Conservation (phyloP, 129 eudicot genomes). For the Solidago caesia region DNA sequence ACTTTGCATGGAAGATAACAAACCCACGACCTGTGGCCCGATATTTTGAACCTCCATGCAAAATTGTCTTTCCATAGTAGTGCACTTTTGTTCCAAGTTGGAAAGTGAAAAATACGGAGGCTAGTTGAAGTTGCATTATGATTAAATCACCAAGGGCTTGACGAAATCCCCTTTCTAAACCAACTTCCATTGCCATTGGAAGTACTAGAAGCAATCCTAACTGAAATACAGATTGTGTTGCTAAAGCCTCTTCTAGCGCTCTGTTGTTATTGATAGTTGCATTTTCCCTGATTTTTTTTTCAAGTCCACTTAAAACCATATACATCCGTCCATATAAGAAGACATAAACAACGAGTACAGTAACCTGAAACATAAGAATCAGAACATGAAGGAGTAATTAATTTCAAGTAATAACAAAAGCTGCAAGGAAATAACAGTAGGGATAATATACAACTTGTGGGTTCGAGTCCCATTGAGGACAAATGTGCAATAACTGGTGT, state of each 20-base stretch:
- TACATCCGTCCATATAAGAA: conserved; percentile 81
- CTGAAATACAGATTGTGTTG: conserved; percentile 75
- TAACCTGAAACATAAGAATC: conserved; percentile 51
- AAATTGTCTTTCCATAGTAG: conserved; percentile 75
- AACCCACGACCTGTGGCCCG: conserved; percentile 97
- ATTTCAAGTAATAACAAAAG: conserved; percentile 8
- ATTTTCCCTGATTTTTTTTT: conserved; percentile 51
- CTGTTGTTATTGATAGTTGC: conserved; percentile 40
- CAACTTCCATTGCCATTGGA: conserved; percentile 97
- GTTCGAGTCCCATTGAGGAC: too few relatives aligned
- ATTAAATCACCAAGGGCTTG: conserved; percentile 81
- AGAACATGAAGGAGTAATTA: conserved; percentile 11
- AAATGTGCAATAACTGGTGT: too few relatives aligned
- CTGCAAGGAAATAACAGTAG: neutral
- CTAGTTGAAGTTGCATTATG: conserved; percentile 90
- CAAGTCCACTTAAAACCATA: conserved; percentile 87
- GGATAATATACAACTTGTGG: too few relatives aligned
- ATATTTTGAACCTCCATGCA: conserved; percentile 92
- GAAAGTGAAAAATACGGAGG: conserved; percentile 87
- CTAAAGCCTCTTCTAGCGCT: conserved; percentile 73
- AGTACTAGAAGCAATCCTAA: conserved; percentile 71
- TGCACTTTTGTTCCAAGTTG: conserved; percentile 95
- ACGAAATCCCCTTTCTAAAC: conserved; percentile 83
- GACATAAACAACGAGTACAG: conserved; percentile 71
- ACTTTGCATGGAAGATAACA: conserved; percentile 87